Evolutionary conservation across 441 rosid species (phyloP), one percentile per base, ranked within the genome.

Genomic region (Euphorbia celastroides): DNA sequence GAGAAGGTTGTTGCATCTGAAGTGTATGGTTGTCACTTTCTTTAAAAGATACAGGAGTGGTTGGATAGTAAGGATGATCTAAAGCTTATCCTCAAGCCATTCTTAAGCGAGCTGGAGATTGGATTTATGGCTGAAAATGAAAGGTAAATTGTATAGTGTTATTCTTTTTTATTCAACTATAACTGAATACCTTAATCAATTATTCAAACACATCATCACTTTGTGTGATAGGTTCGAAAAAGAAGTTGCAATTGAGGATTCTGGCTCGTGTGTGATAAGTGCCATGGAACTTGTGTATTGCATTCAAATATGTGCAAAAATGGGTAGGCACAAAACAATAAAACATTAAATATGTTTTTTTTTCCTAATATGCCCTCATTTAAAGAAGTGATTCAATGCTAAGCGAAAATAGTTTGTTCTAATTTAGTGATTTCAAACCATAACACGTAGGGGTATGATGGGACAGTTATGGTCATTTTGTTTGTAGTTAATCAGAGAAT

Each of bases 41-140:
- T 62, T 80, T 75, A 72, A 64, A 76, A 71, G 66, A 67, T 83
- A 73, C 84, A 79, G 64, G 81, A 75, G 36, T 66, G 81, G 75
- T 66, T 79, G 64, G 75, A 81, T 74, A 76, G 68, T 62, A 69
- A 71, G 65, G 67, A 77, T 23, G 71, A 60, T 26, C 50, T 67
- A 20, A 67, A 70, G 57, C 67, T 61, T 23, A 62, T 63, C 58
- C 51, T 63, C 59, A 75, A 66, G 68, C 42, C 72, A 56, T 57
- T 48, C 67, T 71, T 48, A 25, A 55, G 66, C 70, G 80, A 84
- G 77, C 50, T 67, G 27, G 81, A 76, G 56, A 69, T 63, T 66
- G 38, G 69, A 58, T 65, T 62, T 27, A 34, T 70, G n/a, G 57
- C 79, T 14, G 66, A 36, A 32, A 77, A 78, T 75, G 67, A 50